Percentiles rank a stretch among this genome's conserved stretches.
Conservation (phyloP, 495 filamentous ascomycete genomes). For the Hyaloscypha hepaticicola region DNA sequence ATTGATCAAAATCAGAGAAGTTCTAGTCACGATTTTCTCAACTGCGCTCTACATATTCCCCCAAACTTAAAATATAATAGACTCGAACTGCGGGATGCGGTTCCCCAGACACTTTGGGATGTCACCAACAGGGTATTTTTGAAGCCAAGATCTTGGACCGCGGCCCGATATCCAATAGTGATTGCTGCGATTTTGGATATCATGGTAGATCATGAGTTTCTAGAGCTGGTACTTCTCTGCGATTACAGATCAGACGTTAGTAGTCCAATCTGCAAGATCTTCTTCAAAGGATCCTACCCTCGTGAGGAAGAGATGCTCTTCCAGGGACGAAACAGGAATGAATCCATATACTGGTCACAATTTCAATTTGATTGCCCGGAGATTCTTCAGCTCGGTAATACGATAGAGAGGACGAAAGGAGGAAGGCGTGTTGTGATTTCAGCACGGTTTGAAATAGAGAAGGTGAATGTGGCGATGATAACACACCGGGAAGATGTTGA, state of each 20-base stretch:
- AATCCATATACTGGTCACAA: constrained; percentile 11
- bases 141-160: constrained; percentile 14
- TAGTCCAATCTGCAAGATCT: constrained; percentile 1
- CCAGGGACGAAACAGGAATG: neutral
- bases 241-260: neutral
- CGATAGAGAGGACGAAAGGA: neutral
- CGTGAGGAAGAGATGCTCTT: constrained; percentile 6
- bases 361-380: neutral
- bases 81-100: neutral
- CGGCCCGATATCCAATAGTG: constrained; percentile 20
- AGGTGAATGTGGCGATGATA: neutral
- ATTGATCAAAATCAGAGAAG: neutral
- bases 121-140: constrained; percentile 17
- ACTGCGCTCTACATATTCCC: constrained; percentile 12
- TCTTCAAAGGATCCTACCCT: neutral
- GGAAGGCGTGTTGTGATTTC: neutral
- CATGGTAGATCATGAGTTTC: neutral
- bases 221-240: constrained; percentile 2
- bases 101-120: constrained; percentile 21
- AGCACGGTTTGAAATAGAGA: neutral
- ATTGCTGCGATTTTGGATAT: constrained; percentile 7
- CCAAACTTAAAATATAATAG: neutral
- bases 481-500: neutral
- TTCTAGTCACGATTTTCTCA: neutral
- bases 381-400: neutral